Conservation (phyloP, 139 green algal genomes). For the Chlamydomonas sp. region DNA sequence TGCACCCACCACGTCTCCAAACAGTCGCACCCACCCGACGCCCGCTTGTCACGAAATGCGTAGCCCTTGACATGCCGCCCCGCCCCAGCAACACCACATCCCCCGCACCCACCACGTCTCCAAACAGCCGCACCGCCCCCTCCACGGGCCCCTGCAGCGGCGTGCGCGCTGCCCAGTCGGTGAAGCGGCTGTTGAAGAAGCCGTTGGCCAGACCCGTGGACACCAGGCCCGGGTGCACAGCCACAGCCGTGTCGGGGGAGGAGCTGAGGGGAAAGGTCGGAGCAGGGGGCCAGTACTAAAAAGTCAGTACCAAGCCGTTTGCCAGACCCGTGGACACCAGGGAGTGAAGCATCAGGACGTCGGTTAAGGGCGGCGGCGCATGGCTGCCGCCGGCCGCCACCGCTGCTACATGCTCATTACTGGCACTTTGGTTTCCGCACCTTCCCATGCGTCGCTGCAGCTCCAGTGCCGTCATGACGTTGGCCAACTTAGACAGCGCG, state of each 20-base stretch:
- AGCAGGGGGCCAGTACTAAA: neutral
- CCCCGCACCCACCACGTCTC: neutral
- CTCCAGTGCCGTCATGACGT: slow-evolving; percentile 62
- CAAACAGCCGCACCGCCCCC: neutral
- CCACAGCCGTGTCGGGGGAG: slow-evolving; percentile 48
- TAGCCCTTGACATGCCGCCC: neutral
- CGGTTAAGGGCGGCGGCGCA: neutral
- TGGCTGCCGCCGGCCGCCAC: neutral
- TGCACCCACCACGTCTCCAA: no score
- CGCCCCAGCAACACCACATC: neutral
- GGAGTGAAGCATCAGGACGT: neutral
- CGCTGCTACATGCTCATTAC: neutral
- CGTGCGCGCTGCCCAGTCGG: slow-evolving; percentile 4
- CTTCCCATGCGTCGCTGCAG: slow-evolving; percentile 65
- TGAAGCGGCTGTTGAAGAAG: slow-evolving; percentile 52
- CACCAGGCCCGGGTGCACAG: slow-evolving; percentile 74
- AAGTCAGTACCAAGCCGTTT: no score
- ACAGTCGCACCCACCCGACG: no score
- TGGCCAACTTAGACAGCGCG: slow-evolving; percentile 70
- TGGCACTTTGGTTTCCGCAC: neutral
- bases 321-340: neutral
- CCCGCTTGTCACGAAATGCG: no score
- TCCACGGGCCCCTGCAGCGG: neutral
- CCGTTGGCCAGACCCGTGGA: slow-evolving; percentile 66
- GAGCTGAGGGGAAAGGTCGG: neutral